A percentile compares a stretch with the other conserved stretches of the same genome.
Conservation (phyloP, 2,329 filamentous ascomycete species). For the Lasiodiplodia hormozganensis region DNA sequence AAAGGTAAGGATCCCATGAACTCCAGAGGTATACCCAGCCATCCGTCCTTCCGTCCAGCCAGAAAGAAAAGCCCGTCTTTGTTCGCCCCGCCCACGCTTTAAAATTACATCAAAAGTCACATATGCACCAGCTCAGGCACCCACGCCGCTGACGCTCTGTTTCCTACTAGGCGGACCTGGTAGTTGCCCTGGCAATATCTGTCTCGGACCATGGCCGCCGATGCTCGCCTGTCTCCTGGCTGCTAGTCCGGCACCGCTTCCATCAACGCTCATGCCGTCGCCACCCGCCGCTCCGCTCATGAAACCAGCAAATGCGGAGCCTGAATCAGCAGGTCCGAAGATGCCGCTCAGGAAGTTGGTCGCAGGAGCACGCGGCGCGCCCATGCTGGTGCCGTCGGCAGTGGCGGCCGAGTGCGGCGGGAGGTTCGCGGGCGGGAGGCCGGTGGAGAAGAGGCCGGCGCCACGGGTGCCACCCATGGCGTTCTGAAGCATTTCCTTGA, state of each 20-base stretch:
- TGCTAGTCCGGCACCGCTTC: slow-evolving; percentile 39
- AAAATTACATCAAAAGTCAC: background rate
- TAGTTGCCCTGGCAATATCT: slow-evolving; percentile 47
- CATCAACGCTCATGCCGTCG: slow-evolving; percentile 41
- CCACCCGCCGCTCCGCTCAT: slow-evolving; percentile 42
- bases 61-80: background rate
- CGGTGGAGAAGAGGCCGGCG: slow-evolving; percentile 50
- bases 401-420: slow-evolving; percentile 7
- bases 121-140: background rate
- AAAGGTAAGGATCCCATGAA: background rate
- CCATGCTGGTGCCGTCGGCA: slow-evolving; percentile 13
- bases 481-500: slow-evolving; percentile 68
- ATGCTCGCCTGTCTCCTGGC: slow-evolving; percentile 43
- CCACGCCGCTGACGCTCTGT: slow-evolving; percentile 18
- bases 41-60: background rate
- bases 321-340: slow-evolving; percentile 32
- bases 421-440: slow-evolving; percentile 1
- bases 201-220: slow-evolving; percentile 40
- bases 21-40: background rate
- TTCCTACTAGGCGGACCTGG: slow-evolving; percentile 37
- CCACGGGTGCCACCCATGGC: slow-evolving; percentile 61
- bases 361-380: slow-evolving; percentile 31
- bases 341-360: slow-evolving; percentile 23
- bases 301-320: slow-evolving; percentile 34
- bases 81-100: background rate